Conservation (phyloP, 257 asterid species). For the Forsythia viridissima region DNA sequence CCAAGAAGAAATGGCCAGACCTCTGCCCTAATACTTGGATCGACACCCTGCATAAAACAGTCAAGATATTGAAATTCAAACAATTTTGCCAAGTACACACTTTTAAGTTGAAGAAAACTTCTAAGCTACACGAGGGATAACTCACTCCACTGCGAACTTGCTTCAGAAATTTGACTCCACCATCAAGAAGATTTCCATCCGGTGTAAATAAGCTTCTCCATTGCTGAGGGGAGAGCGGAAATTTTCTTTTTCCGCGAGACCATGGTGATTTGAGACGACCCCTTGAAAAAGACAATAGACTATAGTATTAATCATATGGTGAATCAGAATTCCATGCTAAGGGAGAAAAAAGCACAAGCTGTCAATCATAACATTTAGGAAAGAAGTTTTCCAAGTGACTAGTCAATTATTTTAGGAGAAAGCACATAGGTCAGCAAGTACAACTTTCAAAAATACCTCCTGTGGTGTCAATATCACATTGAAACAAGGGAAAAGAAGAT, state of each 20-base stretch:
- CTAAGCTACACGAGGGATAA: conserved; percentile 15
- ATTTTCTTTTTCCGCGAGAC: conserved; percentile 86
- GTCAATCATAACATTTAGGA: background rate
- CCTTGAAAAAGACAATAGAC: conserved; percentile 40
- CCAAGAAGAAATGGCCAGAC: conserved; percentile 98
- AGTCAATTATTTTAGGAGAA: conserved; percentile 8
- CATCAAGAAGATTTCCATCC: conserved; percentile 83
- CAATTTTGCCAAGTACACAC: background rate
- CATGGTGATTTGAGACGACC: conserved; percentile 90
- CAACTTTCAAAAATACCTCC: background rate
- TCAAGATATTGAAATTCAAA: conserved; percentile 11
- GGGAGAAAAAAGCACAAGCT: conserved; percentile 1
- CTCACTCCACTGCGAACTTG: conserved; percentile 97
- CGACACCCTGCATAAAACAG: conserved; percentile 68
- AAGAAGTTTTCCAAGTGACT: background rate
- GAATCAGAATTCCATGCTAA: conserved; percentile 15
- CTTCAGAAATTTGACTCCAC: conserved; percentile 78
- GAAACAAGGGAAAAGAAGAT: background rate
- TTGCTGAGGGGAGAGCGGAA: conserved; percentile 68
- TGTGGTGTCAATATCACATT: background rate
- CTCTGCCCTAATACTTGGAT: conserved; percentile 84
- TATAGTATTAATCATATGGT: conserved; percentile 21
- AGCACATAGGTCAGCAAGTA: background rate
- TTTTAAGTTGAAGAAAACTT: background rate
- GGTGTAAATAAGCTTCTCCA: conserved; percentile 78